Base-by-base conservation (phyloP, 2,329 filamentous ascomycete species). In the Phaeoacremonium minimum region DNA sequence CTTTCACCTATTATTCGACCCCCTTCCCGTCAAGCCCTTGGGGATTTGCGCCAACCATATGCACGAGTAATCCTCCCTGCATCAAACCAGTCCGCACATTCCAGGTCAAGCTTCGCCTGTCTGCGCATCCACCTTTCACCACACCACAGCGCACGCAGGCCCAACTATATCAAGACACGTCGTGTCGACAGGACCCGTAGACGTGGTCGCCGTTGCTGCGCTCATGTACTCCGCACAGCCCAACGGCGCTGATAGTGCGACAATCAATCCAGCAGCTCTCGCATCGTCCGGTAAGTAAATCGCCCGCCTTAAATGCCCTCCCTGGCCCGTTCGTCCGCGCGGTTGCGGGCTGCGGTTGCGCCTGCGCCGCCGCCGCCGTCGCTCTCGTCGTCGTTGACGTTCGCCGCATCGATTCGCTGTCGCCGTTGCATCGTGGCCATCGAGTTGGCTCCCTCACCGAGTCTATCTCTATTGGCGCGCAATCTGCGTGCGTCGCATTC, bases 261-360 rank as follows among this genome's bases (percentile, higher is more conserved):
- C 88, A 58, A 93, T 95, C 73, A 87, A 94, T 73, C 88, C 88
- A 61, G 87, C 87, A 56, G 86, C 85, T 47, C 75, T 95, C 69
- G 88, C 85, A 69, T 83, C 82, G 60, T 70, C 81, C 71, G 80
- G 85, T 91, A 81, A 63, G 69, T 73, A 22, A 28, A 32, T 36
- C 43, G 41, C 38, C 13, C 12, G 35, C 35, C 37, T 33, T 30
- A 30, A 38, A 17, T 44, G 22, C 22, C 22, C 22, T 26, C 9
- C 22, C 9, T n/a, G 9, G 22, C 22, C n/a, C n/a, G 22, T 7
- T 13, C 18, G 30, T 6, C 15, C 7, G 7, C 18, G 15, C 28
- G 14, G 28, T 12, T 30, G 28, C n/a, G n/a, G n/a, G n/a, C 28
- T 30, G 11, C 28, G 14, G 28, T 15, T 30, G 11, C 36, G 30